Percentiles rank a stretch among this genome's conserved stretches.
phyloP scores from a whole-genome alignment of 257 asterid genomes.

The Vinca minor region DNA sequence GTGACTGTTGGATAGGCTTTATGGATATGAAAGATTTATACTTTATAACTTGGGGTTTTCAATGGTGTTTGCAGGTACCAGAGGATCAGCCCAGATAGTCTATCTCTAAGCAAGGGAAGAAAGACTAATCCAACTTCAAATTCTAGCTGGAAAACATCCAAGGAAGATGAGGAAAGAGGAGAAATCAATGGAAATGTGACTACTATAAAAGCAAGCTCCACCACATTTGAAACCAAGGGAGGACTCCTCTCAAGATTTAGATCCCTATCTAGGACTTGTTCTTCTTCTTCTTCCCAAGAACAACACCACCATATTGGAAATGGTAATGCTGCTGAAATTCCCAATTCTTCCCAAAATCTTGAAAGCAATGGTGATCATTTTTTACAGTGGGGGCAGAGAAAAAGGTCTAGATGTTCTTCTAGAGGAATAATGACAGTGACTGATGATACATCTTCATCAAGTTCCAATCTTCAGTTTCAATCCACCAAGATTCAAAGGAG shows the following conservation, averaged over 20 bases:
- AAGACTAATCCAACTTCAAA: constrained; percentile 13
- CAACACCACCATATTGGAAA: constrained; percentile 11
- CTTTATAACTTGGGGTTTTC: background rate
- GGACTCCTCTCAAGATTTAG: constrained; percentile 23
- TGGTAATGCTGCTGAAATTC: too few species aligned
- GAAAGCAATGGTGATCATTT: constrained; percentile 16
- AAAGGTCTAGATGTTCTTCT: constrained; percentile 68
- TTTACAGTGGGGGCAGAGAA: constrained; percentile 81
- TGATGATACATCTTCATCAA: constrained; percentile 24
- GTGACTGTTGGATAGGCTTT: constrained; percentile 3
- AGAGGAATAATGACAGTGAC: constrained; percentile 37
- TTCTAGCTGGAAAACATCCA: too few species aligned
- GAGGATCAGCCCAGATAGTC: constrained; percentile 23
- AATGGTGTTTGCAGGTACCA: constrained; percentile 25
- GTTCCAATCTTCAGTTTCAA: too few species aligned
- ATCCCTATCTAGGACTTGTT: too few species aligned
- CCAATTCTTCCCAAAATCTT: too few species aligned
- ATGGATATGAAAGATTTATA: too few species aligned
- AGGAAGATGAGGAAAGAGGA: constrained; percentile 23
- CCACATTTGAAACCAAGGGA: too few species aligned
- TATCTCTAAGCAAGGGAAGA: constrained; percentile 18
- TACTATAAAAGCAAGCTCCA: too few species aligned
- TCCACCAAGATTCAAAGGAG: constrained; percentile 25
- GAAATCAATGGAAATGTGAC: constrained; percentile 3
- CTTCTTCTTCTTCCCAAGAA: too few species aligned